Evolutionary conservation across 805 yeast species (phyloP).

Genomic region (Candida sithepensis): DNA sequence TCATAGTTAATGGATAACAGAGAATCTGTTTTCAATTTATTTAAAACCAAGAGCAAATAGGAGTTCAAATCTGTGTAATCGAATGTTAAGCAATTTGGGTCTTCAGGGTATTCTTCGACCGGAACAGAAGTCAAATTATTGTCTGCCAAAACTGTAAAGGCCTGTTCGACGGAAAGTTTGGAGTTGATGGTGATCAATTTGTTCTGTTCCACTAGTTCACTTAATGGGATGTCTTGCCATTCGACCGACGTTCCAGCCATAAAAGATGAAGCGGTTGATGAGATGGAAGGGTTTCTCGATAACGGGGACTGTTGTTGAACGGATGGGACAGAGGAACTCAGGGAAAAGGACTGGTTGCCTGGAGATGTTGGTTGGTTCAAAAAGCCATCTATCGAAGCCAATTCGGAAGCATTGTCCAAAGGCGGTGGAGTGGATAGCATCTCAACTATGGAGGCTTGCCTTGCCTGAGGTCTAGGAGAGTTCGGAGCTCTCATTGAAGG

Average conservation of each 20-base stretch:
- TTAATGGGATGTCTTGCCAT: constrained; percentile 71
- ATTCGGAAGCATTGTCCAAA: constrained; percentile 31
- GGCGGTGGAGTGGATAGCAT: constrained; percentile 76
- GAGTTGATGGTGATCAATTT: constrained; percentile 70
- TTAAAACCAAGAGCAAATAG: constrained; percentile 77
- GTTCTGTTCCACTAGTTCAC: constrained; percentile 74
- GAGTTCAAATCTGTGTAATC: constrained; percentile 91
- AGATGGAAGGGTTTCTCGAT: constrained; percentile 38
- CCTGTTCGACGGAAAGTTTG: constrained; percentile 74
- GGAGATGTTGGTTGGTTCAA: constrained; percentile 17
- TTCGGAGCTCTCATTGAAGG: constrained; percentile 36
- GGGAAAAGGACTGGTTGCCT: constrained; percentile 5
- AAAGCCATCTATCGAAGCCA: constrained; percentile 11
- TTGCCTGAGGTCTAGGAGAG: constrained; percentile 31
- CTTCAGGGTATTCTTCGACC: constrained; percentile 53
- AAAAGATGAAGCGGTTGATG: constrained; percentile 28
- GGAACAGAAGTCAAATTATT: constrained; percentile 86
- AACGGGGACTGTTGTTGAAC: constrained; percentile 10
- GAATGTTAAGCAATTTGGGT: constrained; percentile 73
- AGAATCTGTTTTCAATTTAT: constrained; percentile 48
- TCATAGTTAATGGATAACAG: constrained; percentile 32
- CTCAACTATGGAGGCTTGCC: constrained; percentile 72
- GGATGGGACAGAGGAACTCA: constrained; percentile 4
- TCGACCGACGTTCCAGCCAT: constrained; percentile 37
- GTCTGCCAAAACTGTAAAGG: constrained; percentile 71